Evolutionary conservation across 768 basidiomycete species (phyloP), one percentile per base, ranked within the genome.

Genomic region (Royoungia palumana): DNA sequence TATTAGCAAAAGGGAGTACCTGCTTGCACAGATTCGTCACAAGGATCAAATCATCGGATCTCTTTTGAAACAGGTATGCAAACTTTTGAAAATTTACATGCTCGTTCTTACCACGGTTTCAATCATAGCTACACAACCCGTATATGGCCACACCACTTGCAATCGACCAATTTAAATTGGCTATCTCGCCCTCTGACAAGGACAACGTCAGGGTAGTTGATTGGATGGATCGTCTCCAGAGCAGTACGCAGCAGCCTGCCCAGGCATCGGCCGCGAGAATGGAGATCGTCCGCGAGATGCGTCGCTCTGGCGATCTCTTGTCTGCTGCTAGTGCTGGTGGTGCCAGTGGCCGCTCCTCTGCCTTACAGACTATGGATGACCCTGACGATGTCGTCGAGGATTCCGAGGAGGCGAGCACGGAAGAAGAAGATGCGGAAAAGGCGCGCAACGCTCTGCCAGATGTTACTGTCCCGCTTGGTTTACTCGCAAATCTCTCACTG

Each of bases 21-120:
- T 93, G 16, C 78, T 92, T 21, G 87, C 88, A 5, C 87, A 92
- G 63, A 84, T 93, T 54, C 79, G 84, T 46, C 89, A 93, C 70
- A 93, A 93, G 71, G 89, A 93, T 70, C 75, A 81, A 17, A 85
- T 92, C 57, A 92, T 93, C 56, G 87, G 90, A 54, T 86, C 83
- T 13, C 79, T 92, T 13, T 76, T 93, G 55, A 90, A 90, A 63
- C 88, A 91, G 74, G 88, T 83, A 28, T 13, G 74, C 64, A 1
- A 5, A 35, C 6, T 17, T 2, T 37, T 32, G n/a, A 4, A 30
- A 14, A 5, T 40, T 12, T 8, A 4, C 19, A 24, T 5, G 5
- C 35, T 46, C 25, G 20, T 28, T 8, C 41, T 52, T 30, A 61
- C 27, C 28, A 37, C 35, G 21, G 32, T 37, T 35, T 14, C 2